Conservation (phyloP, 768 basidiomycete species). For the button mushroom (Agaricus bisporus) region DNA sequence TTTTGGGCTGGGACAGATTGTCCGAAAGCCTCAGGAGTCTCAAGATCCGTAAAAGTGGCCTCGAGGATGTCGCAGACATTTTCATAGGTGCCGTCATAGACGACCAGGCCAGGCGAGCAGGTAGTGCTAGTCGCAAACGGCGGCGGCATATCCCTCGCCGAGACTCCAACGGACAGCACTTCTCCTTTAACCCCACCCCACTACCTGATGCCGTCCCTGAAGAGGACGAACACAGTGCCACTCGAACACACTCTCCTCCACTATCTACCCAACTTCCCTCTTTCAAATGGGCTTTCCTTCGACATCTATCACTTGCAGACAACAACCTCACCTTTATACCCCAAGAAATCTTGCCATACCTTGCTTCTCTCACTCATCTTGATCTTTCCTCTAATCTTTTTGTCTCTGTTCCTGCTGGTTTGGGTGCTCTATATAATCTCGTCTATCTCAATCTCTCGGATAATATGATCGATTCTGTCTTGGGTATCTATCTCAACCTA, state of each 20-base stretch:
- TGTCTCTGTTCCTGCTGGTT: slow-evolving; percentile 76
- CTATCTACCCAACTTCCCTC: slow-evolving; percentile 39
- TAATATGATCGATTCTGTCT: slow-evolving; percentile 96
- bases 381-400: slow-evolving; percentile 91
- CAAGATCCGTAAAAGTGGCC: slow-evolving; percentile 71
- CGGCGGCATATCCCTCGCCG: slow-evolving; percentile 33
- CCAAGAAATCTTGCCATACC: slow-evolving; percentile 53
- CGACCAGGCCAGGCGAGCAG: slow-evolving; percentile 61
- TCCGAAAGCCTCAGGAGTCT: slow-evolving; percentile 66
- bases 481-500: slow-evolving; percentile 78
- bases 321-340: slow-evolving; percentile 80
- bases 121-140: slow-evolving; percentile 41
- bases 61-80: slow-evolving; percentile 76
- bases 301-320: slow-evolving; percentile 70
- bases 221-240: slow-evolving; percentile 17
- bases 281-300: slow-evolving; percentile 70
- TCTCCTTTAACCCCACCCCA: slow-evolving; percentile 10
- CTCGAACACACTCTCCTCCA: slow-evolving; percentile 20
- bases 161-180: slow-evolving; percentile 1
- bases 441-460: slow-evolving; percentile 90
- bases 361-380: slow-evolving; percentile 73
- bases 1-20: slow-evolving; percentile 82
- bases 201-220: slow-evolving; percentile 11
- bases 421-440: slow-evolving; percentile 72
- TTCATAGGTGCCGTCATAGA: slow-evolving; percentile 77